These are phyloP conservation scores for Penicillium lividum DNA, from an alignment of 495 filamentous ascomycete genomes.

Conservation along the genomic window DNA sequence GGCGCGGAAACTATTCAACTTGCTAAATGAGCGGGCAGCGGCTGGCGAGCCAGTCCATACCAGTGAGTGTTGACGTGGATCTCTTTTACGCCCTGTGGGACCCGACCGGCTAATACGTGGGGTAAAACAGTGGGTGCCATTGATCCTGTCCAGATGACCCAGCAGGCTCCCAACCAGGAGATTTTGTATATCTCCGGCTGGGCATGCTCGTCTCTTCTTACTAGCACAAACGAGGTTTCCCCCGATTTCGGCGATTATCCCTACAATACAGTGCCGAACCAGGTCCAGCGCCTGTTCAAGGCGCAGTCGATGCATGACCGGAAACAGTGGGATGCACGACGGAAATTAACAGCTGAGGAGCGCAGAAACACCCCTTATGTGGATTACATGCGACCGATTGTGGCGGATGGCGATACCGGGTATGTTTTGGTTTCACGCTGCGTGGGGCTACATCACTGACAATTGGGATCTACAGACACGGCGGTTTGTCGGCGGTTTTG, in stretches of 20 bases:
- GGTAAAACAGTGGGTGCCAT: conserved; percentile 80
- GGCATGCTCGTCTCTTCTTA: conserved; percentile 92
- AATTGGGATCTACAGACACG: conserved; percentile 50
- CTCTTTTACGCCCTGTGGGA: background rate
- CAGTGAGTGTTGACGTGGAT: conserved; percentile 51
- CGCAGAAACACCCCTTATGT: conserved; percentile 74
- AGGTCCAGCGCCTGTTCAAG: conserved; percentile 93
- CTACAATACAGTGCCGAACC: conserved; percentile 98
- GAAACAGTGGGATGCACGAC: conserved; percentile 84
- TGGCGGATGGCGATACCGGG: conserved; percentile 98
- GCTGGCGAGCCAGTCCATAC: conserved; percentile 88
- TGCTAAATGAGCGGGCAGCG: conserved; percentile 73
- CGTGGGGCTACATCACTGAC: background rate
- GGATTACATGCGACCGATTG: conserved; percentile 91
- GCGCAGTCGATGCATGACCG: conserved; percentile 96
- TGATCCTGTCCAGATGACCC: conserved; percentile 98
- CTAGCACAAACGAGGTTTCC: conserved; percentile 93
- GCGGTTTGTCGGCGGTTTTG: conserved; percentile 86
- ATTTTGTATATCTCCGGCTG: conserved; percentile 94
- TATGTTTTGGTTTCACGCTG: conserved; percentile 29
- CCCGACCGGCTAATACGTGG: conserved; percentile 5
- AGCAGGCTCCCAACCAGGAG: conserved; percentile 95
- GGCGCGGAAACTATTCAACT: conserved; percentile 90
- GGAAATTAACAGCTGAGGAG: conserved; percentile 71
- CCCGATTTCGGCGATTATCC: conserved; percentile 98